Evolutionary conservation across 352 stramenopile species (phyloP).

Genomic region (Phytophthora meadii): DNA sequence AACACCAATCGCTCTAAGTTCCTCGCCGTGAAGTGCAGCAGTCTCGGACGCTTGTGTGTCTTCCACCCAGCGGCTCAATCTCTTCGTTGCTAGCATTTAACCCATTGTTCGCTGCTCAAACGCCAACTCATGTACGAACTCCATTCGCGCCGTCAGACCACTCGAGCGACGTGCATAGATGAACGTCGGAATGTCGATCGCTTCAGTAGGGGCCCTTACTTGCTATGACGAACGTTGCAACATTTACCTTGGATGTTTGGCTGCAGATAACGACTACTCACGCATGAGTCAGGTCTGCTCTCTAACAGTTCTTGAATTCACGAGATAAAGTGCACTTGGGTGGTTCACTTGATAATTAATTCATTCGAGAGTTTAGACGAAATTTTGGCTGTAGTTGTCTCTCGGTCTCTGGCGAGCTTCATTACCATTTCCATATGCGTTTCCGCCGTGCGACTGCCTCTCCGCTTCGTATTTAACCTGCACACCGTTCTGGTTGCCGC

Average conservation of each 20-base stretch:
- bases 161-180: conserved; percentile 14
- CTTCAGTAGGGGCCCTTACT: conserved; percentile 1
- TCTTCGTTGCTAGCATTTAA: neutral
- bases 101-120: neutral
- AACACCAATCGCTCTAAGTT: too few species aligned
- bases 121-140: neutral
- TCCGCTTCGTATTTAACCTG: conserved; percentile 22
- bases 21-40: too few species aligned
- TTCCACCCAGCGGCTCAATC: neutral
- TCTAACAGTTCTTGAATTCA: conserved; percentile 11
- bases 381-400: conserved; percentile 59
- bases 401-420: conserved; percentile 26
- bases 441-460: conserved; percentile 6
- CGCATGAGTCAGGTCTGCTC: conserved; percentile 6
- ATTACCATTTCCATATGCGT: neutral
- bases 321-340: neutral
- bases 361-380: conserved; percentile 42
- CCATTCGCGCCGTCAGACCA: conserved; percentile 17
- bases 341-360: conserved; percentile 14
- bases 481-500: conserved; percentile 18
- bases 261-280: neutral
- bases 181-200: conserved; percentile 13
- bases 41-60: neutral
- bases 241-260: neutral
- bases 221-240: conserved; percentile 1